These are phyloP conservation scores for Alternaria brassicae DNA, from an alignment of 2,329 filamentous ascomycete genomes.

Conservation along the genomic window DNA sequence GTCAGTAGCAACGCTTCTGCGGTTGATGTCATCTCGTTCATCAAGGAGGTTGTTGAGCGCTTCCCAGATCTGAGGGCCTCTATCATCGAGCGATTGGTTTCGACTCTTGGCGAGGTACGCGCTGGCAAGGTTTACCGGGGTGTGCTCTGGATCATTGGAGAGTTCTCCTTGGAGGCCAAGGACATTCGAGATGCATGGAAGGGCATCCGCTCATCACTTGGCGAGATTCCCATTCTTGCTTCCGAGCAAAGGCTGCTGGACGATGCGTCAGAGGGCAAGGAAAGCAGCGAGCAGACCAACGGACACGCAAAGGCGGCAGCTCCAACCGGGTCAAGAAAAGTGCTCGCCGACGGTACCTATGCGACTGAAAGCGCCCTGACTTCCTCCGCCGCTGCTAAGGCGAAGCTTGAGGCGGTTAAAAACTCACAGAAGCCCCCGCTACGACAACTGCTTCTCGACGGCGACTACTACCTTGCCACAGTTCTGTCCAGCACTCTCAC, in stretches of 20 bases:
- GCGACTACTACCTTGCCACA: constrained; percentile 94
- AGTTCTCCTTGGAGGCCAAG: constrained; percentile 92
- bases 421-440: constrained; percentile 95
- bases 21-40: constrained; percentile 96
- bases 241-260: constrained; percentile 93
- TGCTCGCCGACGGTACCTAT: constrained; percentile 95
- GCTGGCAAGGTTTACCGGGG: constrained; percentile 97
- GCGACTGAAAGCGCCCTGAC: constrained; percentile 96
- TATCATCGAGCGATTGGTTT: constrained; percentile 87
- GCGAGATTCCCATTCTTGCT: constrained; percentile 94
- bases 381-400: constrained; percentile 86
- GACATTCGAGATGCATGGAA: constrained; percentile 98
- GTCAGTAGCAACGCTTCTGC: constrained; percentile 98
- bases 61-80: constrained; percentile 88
- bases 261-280: constrained; percentile 69
- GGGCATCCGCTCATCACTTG: constrained; percentile 88
- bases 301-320: constrained; percentile 77
- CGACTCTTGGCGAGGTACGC: constrained; percentile 89
- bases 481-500: constrained; percentile 96
- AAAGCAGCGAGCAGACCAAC: constrained; percentile 74
- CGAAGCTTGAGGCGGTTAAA: constrained; percentile 94
- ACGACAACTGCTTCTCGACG: constrained; percentile 88
- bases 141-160: constrained; percentile 96
- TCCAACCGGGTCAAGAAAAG: constrained; percentile 85
- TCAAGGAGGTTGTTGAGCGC: constrained; percentile 98